Base-by-base conservation (phyloP, 768 basidiomycete species). In the Pilatotrama ljubarskyi region DNA sequence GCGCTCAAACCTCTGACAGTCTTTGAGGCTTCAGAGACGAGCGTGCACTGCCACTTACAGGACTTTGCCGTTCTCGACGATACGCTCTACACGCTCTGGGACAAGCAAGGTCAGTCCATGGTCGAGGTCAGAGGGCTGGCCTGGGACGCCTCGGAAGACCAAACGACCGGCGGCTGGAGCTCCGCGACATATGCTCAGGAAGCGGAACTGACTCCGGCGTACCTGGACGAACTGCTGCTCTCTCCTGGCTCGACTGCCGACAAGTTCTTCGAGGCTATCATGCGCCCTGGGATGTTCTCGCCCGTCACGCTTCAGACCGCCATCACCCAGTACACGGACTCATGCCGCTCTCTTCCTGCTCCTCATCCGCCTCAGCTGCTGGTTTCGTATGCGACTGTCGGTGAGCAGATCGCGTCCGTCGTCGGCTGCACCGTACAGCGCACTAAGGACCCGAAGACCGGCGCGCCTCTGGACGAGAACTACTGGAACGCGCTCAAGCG, bases 221-320 rank as follows among this genome's bases (percentile, higher is more conserved):
- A 91, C 73, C 86, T 98, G 65, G 94, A 95, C 66, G 91, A 93
- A 65, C 80, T 88, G 52, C 82, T 96, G 58, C 75, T 88, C 56
- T 78, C 83, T 29, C 80, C 84, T 24, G 87, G 86, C 32, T 90
- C 90, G 2, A 72, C 95, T 66, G 80, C 88, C 0, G 87, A 87
- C 57, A 88, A 88, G 63, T 95, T 94, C 74, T 80, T 95, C 68
- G 80, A 86, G 52, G 91, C 87, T 44, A 79, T 97, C 64, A 86
- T 95, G 80, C 82, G 87, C 32, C 95, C 96, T 0, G 93, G 92
- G 20, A 80, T 92, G 51, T 98, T 97, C 74, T 95, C 95, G 9
- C 77, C 84, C 2, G 74, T 90, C 36, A 93, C 94, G 9, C 83
- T 97, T 35, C 84, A 84, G 44, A 88, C 84, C 17, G 93, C 94